Conservation (phyloP, 2,329 filamentous ascomycete species). For the Paecilomyces variotii region DNA sequence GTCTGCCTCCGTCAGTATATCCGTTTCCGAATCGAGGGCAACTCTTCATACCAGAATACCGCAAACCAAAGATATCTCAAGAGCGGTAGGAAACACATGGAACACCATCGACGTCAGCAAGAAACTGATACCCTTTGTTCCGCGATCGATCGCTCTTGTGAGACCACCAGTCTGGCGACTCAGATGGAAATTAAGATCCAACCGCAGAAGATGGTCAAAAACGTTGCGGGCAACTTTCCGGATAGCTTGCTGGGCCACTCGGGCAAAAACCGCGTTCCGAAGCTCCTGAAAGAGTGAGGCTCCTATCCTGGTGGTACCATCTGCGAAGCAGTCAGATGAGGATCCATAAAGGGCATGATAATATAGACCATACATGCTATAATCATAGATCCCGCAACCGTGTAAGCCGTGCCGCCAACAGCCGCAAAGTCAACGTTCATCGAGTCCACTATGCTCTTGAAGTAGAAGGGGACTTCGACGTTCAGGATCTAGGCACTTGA, state of each 20-base stretch:
- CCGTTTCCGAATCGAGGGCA: not conserved
- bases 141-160: slow-evolving; percentile 88
- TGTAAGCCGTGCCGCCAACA: slow-evolving; percentile 78
- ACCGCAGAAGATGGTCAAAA: slow-evolving; percentile 76
- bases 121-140: slow-evolving; percentile 98
- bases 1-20: slow-evolving; percentile 43
- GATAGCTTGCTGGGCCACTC: slow-evolving; percentile 94
- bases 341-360: not conserved
- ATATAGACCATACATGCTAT: slow-evolving; percentile 58
- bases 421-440: slow-evolving; percentile 94
- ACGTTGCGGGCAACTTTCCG: slow-evolving; percentile 84
- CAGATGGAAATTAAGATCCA: slow-evolving; percentile 91
- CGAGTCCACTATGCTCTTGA: slow-evolving; percentile 93
- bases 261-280: slow-evolving; percentile 92
- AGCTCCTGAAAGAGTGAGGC: slow-evolving; percentile 87
- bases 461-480: slow-evolving; percentile 97
- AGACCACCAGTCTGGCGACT: slow-evolving; percentile 90
- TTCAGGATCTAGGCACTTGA: slow-evolving; percentile 58
- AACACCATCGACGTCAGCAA: slow-evolving; percentile 97
- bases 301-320: slow-evolving; percentile 80
- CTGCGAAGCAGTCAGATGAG: slow-evolving; percentile 25
- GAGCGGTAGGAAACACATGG: slow-evolving; percentile 83
- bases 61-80: slow-evolving; percentile 93
- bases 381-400: slow-evolving; percentile 86
- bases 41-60: slow-evolving; percentile 61